Percentiles rank a stretch among this genome's conserved stretches.
These are phyloP conservation scores for Spathaspora passalidarum DNA, from an alignment of 805 yeast species.

Conservation along the genomic window DNA sequence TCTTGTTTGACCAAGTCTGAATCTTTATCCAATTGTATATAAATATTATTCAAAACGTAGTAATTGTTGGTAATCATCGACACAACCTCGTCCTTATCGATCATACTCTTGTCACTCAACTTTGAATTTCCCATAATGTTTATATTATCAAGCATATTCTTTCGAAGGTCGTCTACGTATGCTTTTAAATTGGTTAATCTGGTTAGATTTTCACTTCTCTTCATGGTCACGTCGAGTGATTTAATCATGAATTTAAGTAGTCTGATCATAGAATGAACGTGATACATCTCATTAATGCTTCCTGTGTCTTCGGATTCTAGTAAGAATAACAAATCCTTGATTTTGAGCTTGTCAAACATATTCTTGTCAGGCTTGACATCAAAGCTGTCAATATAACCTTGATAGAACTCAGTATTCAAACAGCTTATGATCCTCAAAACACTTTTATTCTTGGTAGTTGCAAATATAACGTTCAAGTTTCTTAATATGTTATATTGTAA, in stretches of 20 bases:
- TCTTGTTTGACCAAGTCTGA: conserved; percentile 18
- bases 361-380: not conserved
- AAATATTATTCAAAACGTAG: conserved; percentile 18
- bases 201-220: not conserved
- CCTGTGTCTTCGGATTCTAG: not conserved
- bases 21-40: conserved; percentile 19
- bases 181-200: not conserved
- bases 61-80: conserved; percentile 21
- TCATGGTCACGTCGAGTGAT: not conserved
- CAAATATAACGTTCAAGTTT: conserved; percentile 10
- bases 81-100: conserved; percentile 18
- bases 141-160: conserved; percentile 1
- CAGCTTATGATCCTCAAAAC: not conserved
- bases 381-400: not conserved
- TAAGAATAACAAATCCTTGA: not conserved
- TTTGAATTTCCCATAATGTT: not conserved
- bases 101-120: not conserved
- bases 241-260: not conserved
- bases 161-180: not conserved
- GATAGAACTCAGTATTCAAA: not conserved
- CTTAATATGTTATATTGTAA: conserved; percentile 18
- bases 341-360: not conserved
- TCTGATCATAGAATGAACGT: conserved; percentile 1
- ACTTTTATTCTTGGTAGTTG: not conserved
- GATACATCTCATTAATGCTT: conserved; percentile 3